These are phyloP conservation scores for Apiotrichum porosum DNA, from an alignment of 1,284 basidiomycete genomes.

Conservation along the genomic window DNA sequence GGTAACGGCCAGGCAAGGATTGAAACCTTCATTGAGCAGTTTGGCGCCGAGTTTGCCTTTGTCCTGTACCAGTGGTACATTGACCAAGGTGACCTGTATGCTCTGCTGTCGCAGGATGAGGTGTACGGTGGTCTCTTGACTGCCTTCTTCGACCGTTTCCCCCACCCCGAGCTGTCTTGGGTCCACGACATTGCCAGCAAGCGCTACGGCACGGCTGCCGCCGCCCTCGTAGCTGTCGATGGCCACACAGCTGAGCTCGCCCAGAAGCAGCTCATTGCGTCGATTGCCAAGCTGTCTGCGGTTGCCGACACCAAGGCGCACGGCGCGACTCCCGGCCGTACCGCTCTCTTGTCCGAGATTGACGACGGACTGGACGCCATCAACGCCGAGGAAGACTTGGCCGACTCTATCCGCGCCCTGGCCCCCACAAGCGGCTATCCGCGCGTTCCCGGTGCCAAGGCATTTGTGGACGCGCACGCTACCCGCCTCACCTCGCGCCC, in stretches of 20 bases:
- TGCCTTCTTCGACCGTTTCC: slow-evolving; percentile 64
- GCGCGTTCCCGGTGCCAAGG: slow-evolving; percentile 7
- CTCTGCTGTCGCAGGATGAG: slow-evolving; percentile 68
- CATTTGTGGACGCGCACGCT: slow-evolving; percentile 15
- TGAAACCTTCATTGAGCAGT: slow-evolving; percentile 69
- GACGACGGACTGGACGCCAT: slow-evolving; percentile 55
- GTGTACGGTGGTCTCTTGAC: slow-evolving; percentile 63
- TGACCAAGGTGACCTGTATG: slow-evolving; percentile 57
- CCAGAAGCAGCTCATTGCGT: slow-evolving; percentile 77
- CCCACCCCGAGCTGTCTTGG: slow-evolving; percentile 73
- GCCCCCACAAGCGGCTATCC: slow-evolving; percentile 8
- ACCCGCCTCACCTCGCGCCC: slow-evolving; percentile 20
- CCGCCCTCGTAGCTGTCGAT: slow-evolving; percentile 62
- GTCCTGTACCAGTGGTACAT: slow-evolving; percentile 73
- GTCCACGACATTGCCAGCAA: slow-evolving; percentile 76
- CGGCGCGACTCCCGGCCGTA: slow-evolving; percentile 20
- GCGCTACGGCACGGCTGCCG: slow-evolving; percentile 62
- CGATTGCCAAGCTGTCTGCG: slow-evolving; percentile 81
- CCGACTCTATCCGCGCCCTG: slow-evolving; percentile 19
- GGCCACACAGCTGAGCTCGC: slow-evolving; percentile 58
- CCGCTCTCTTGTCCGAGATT: slow-evolving; percentile 30
- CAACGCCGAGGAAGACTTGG: slow-evolving; percentile 53
- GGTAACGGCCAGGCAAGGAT: slow-evolving; percentile 36
- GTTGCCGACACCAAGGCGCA: slow-evolving; percentile 62
- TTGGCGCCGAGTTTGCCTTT: slow-evolving; percentile 76